Base-by-base conservation (phyloP, 352 stramenopile species). In the Phytophthora rubi region DNA sequence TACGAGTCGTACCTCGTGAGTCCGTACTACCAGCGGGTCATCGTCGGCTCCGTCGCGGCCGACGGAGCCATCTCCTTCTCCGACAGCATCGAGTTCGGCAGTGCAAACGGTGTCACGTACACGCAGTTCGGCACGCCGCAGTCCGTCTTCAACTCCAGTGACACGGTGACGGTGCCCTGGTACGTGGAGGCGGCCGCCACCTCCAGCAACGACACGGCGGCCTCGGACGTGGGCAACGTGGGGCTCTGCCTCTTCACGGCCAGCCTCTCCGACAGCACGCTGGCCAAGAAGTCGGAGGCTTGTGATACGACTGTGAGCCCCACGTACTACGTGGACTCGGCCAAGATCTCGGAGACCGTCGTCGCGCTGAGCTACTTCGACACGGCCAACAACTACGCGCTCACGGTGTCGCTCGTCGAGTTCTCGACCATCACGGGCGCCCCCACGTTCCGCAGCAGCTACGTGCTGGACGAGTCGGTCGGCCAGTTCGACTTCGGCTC, bases 401-500 rank as follows among this genome's bases (percentile, higher is more conserved):
- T 94, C 10, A 94, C 86, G 6, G 62, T 94, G 23, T 80, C 76
- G 12, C 81, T 83, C 9, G 85, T 91, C 58, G 80, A 90, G 73
- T 90, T 91, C 73, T 91, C 83, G 18, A 44, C 71, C 2, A 77
- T 90, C 62, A 83, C 73, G 21, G 71, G 78, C 35, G 62, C 68
- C 16, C 79, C 86, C 1, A 90, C 81, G 52, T 93, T 93, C 83
- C 86, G 86, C 51, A 73, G 77, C 65, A 80, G 81, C 54, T 93
- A 86, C 71, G 81, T 93, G n/a, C 53, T 94, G 13, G 65, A 81
- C 8, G 79, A 89, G 30, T 86, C 82, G 44, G 71, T 76, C 4
- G 86, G 86, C 18, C 56, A 77, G 8, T 90, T 86, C 39, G 85
- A 94, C 73, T 94, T 94, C 58, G 86, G 86, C 45, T 85, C 79